A percentile compares a stretch with the other conserved stretches of the same genome.
phyloP scores from a whole-genome alignment of 495 filamentous ascomycete genomes.

The Lasiosphaeria miniovina region DNA sequence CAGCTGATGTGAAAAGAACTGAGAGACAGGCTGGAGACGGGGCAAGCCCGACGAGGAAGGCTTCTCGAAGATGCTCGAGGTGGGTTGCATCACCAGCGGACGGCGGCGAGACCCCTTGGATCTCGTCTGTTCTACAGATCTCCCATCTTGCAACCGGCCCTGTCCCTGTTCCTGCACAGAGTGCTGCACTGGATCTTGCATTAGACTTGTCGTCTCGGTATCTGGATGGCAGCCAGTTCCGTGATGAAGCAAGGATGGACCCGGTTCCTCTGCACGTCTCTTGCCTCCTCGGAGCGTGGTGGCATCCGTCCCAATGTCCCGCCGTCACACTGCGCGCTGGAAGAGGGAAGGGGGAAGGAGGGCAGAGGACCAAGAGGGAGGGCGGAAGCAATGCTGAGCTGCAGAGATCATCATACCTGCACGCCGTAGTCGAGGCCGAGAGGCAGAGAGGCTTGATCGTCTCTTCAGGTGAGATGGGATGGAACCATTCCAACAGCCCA shows the following conservation, averaged over 20 bases:
- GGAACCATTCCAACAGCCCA: conserved; percentile 4
- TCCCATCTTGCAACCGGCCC: conserved; percentile 10
- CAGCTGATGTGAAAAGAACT: neutral
- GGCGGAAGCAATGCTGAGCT: conserved; percentile 15
- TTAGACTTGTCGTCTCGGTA: conserved; percentile 6
- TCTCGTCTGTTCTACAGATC: conserved; percentile 10
- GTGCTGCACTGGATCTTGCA: conserved; percentile 4
- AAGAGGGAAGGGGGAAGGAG: conserved; percentile 4
- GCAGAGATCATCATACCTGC: conserved; percentile 24
- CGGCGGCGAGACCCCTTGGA: conserved; percentile 1
- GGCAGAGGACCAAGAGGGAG: conserved; percentile 4
- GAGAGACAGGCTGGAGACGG: neutral
- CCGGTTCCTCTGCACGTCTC: neutral
- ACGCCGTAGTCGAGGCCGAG: conserved; percentile 1
- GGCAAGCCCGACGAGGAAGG: neutral
- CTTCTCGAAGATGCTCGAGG: conserved; percentile 5
- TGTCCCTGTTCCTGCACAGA: conserved; percentile 10
- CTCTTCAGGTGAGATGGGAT: conserved; percentile 16
- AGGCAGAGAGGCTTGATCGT: conserved; percentile 16
- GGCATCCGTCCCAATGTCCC: conserved; percentile 11
- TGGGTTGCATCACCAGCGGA: neutral
- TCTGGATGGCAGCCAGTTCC: conserved; percentile 8
- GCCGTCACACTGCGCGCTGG: conserved; percentile 6
- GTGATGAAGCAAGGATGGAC: conserved; percentile 5
- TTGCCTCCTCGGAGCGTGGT: neutral